A percentile compares a stretch with the other conserved stretches of the same genome.
Conservation (phyloP, 257 asterid species). For the Solanum chmielewskii region DNA sequence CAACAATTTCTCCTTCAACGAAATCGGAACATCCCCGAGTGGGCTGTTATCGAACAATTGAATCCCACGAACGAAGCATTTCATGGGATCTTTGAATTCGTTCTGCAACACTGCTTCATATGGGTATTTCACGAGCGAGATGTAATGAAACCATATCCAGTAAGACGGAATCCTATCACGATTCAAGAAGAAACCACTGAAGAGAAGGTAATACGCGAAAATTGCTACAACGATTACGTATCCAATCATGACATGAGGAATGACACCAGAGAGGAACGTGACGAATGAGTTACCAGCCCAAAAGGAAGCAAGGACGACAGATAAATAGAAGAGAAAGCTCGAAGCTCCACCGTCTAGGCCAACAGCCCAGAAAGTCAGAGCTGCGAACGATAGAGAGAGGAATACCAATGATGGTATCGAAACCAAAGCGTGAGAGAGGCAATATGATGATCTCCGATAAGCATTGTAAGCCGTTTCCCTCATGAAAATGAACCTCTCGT, state of each 20-base stretch:
- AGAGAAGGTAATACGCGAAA: constrained; percentile 19
- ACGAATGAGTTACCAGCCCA: constrained; percentile 42
- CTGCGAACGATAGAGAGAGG: constrained; percentile 17
- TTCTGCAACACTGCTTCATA: constrained; percentile 25
- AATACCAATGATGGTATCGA: constrained; percentile 19
- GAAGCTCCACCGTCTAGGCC: constrained; percentile 24
- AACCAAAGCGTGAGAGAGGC: constrained; percentile 21
- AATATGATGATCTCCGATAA: constrained; percentile 22
- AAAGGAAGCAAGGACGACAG: constrained; percentile 20
- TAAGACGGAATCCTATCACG: constrained; percentile 26
- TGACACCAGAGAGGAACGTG: constrained; percentile 22
- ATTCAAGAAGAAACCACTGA: constrained; percentile 23
- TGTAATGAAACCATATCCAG: constrained; percentile 40
- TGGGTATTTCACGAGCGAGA: constrained; percentile 27
- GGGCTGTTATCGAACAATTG: constrained; percentile 29
- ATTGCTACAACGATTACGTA: constrained; percentile 20
- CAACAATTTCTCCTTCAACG: constrained; percentile 13
- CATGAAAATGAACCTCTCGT: constrained; percentile 31
- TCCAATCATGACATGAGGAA: constrained; percentile 21
- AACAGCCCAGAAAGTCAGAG: constrained; percentile 28
- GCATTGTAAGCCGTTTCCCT: constrained; percentile 38
- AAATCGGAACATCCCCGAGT: not conserved
- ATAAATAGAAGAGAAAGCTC: constrained; percentile 15
- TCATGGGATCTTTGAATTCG: constrained; percentile 14
- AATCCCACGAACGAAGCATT: constrained; percentile 26